These are phyloP conservation scores for Daldinia concentrica DNA, from an alignment of 495 filamentous ascomycete genomes.

Conservation along the genomic window DNA sequence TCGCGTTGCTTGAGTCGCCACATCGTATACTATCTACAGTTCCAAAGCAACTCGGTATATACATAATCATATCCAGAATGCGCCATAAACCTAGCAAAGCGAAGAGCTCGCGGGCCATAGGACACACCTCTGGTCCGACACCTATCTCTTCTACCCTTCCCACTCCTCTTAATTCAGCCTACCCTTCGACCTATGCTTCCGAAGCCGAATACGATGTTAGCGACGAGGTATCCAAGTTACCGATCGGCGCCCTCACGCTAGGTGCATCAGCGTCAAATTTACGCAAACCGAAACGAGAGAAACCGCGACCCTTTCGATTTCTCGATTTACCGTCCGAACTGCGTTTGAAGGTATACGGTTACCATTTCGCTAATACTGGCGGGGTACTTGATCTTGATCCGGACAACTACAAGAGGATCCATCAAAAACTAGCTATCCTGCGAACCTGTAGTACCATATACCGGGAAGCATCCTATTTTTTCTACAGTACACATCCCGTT, in stretches of 20 bases:
- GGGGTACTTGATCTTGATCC: slow-evolving; percentile 76
- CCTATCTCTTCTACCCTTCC: slow-evolving; percentile 48
- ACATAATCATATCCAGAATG: slow-evolving; percentile 44
- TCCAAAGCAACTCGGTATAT: not conserved
- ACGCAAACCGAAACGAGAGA: slow-evolving; percentile 34
- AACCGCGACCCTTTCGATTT: slow-evolving; percentile 69
- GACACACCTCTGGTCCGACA: slow-evolving; percentile 37
- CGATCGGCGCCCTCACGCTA: slow-evolving; percentile 49
- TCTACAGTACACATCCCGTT: slow-evolving; percentile 80
- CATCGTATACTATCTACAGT: not conserved
- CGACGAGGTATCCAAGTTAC: slow-evolving; percentile 43
- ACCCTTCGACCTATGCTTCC: slow-evolving; percentile 55
- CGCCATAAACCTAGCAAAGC: slow-evolving; percentile 41
- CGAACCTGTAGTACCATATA: slow-evolving; percentile 71
- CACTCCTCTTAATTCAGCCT: slow-evolving; percentile 51
- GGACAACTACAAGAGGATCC: slow-evolving; percentile 66
- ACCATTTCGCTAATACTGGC: slow-evolving; percentile 63
- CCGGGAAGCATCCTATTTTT: slow-evolving; percentile 74
- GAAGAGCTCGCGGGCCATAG: slow-evolving; percentile 47
- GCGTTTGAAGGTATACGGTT: slow-evolving; percentile 73
- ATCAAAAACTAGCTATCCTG: slow-evolving; percentile 66
- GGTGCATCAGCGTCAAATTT: slow-evolving; percentile 28
- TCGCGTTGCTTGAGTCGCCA: slow-evolving; percentile 4
- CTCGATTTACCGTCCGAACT: slow-evolving; percentile 82
- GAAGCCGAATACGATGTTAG: slow-evolving; percentile 53